Evolutionary conservation across 257 asterid genomes (phyloP), one percentile per base, ranked within the genome.

Genomic region (Ilex asprella): DNA sequence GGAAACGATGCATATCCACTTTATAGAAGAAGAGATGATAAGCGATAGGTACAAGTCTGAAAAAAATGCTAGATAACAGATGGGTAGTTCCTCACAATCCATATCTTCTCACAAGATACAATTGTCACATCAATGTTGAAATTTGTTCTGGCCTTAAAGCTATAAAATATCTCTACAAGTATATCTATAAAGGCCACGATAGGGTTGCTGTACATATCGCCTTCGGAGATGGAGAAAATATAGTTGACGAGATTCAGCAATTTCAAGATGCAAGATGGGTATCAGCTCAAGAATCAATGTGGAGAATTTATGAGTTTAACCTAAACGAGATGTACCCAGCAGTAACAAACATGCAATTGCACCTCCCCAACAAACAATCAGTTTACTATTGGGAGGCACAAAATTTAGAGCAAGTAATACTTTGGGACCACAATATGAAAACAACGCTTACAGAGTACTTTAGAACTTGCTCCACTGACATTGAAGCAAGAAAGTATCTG

Each of bases 231-330:
- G 10, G n/a, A 5, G 69, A 64, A 32, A 50, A 55, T 2, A 16
- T 56, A n/a, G 11, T 61, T 44, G 41, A 61, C 44, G 56, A 61
- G 9, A 61, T 61, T 3, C 16, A 12, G 10, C 12, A 52, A 1
- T 63, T 53, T 16, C 39, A 53, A 12, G 65, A 72, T 66, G 68
- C 72, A 0, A 29, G 72, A 29, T 61, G 64, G 65, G 68, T 65
- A 2, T 66, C 68, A 0, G 51, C 72, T 0, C 64, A 53, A 60
- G 65, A 66, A 47, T 53, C 68, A 11, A 46, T 66, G 60, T 66
- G 76, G 65, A 66, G 60, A 10, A 55, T 55, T 12, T 72, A 16
- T 61, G 59, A 72, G 30, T 66, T 60, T n/a, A 8, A 60, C 2
- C 21, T 65, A 10, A 64, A 64, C 31, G 55, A 54, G 14, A 65